Evolutionary conservation across 805 yeast species (phyloP), one percentile per base, ranked within the genome.

Genomic region (Torulaspora maleeae): DNA sequence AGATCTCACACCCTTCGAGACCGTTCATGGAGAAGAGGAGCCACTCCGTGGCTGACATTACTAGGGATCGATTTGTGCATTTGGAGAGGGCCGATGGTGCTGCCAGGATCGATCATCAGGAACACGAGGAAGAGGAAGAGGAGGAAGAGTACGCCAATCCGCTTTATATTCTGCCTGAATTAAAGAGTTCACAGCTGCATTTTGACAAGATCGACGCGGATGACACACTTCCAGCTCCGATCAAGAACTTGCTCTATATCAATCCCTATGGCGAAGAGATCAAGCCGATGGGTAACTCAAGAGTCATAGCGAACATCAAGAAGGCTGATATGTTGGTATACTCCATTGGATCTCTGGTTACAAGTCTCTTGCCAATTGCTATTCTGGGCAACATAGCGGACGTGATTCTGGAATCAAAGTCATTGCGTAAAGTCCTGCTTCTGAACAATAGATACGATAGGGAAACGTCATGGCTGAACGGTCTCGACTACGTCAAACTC

Each of bases 191-290:
- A 0, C 96, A 89, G 57, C 67, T 89, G 28, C 83, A 79, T 58
- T 85, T 86, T 61, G 75, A 77, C 48, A 85, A 85, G 58, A 35
- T 49, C 12, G 71, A 74, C 13, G 77, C 69, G 3, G 70, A 70
- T 27, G 71, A 71, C 1, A 88, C 91, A 0, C 71, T 89, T n/a
- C 72, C 80, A 5, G 77, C 93, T 0, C 90, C 95, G 1, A 80
- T 89, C 8, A 71, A 76, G 20, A 68, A 91, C 28, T 76, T 89
- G 3, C 82, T 80, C 53, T 89, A 90, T 59, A 83, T 89, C 39
- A 86, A 89, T 15, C 90, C 93, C 1, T 86, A 84, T 60, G 95
- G 96, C 1, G 86, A 84, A 55, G 96, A 89, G 59, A 82, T 86
- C 20, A 77, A 79, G 51, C 96, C 96, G 2, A 63, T 70, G 27